Evolutionary conservation across 139 green algal genomes (phyloP).

Genomic region (Chlamydomonas eustigma): DNA sequence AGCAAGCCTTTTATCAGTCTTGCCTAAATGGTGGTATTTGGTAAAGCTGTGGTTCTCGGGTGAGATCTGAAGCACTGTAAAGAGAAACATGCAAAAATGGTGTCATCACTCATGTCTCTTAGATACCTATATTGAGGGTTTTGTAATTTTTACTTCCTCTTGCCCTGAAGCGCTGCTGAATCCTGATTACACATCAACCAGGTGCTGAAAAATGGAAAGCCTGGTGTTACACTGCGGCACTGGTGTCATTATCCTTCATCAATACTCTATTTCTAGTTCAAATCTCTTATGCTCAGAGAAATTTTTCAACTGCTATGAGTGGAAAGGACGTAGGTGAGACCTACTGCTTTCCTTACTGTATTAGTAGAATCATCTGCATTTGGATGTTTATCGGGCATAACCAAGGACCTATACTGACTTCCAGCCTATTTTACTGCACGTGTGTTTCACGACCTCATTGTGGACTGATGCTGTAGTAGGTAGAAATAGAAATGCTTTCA

Average conservation of each 20-base stretch:
- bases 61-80: not conserved
- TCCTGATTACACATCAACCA: no score
- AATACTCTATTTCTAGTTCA: slow-evolving; percentile 11
- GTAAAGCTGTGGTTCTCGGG: not conserved
- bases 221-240: slow-evolving; percentile 9
- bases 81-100: not conserved
- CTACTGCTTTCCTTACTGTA: not conserved
- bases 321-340: slow-evolving; percentile 28
- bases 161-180: not conserved
- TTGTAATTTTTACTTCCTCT: not conserved
- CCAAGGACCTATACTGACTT: not conserved
- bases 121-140: not conserved
- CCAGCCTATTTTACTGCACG: not conserved
- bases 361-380: not conserved
- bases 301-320: slow-evolving; percentile 29
- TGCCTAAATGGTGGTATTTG: no score
- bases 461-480: not conserved
- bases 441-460: not conserved
- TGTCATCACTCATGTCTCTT: not conserved
- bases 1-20: no score
- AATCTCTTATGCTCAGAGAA: slow-evolving; percentile 27
- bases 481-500: not conserved
- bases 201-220: slow-evolving; percentile 27
- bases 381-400: not conserved
- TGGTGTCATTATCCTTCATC: slow-evolving; percentile 15